Percentiles rank a stretch among this genome's conserved stretches.
Conservation (phyloP, 257 asterid species). For the Capsicum chinense region DNA sequence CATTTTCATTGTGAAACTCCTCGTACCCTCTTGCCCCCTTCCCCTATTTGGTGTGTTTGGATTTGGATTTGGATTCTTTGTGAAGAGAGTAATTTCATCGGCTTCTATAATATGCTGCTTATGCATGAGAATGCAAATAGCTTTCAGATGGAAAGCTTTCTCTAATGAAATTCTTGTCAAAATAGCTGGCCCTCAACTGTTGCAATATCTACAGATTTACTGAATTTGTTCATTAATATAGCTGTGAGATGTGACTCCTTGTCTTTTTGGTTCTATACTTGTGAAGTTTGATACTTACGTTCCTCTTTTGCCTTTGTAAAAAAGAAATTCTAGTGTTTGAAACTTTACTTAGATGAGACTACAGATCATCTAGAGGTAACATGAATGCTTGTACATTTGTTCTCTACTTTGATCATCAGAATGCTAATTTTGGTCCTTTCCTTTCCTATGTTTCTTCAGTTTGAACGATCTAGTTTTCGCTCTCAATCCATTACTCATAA, state of each 20-base stretch:
- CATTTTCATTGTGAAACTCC: conserved; percentile 71
- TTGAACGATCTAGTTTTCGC: neutral
- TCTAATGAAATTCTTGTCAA: neutral
- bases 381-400: neutral
- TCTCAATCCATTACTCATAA: no score
- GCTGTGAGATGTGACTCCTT: neutral
- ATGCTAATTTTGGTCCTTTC: neutral
- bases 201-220: neutral
- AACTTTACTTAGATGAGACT: conserved; percentile 11
- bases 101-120: neutral
- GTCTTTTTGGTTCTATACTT: neutral
- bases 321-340: neutral
- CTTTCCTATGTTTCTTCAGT: neutral
- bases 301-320: neutral
- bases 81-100: neutral
- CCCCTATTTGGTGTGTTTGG: conserved; percentile 8
- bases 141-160: conserved; percentile 9
- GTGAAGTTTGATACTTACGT: neutral
- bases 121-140: conserved; percentile 26
- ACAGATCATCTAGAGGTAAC: neutral
- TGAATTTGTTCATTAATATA: conserved; percentile 1
- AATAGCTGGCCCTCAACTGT: neutral
- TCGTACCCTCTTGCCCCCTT: conserved; percentile 18
- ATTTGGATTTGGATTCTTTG: conserved; percentile 24
- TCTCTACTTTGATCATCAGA: neutral